A percentile compares a stretch with the other conserved stretches of the same genome.
Conservation (phyloP, 169 alveolate genomes). For the Cryptosporidium ubiquitum region DNA sequence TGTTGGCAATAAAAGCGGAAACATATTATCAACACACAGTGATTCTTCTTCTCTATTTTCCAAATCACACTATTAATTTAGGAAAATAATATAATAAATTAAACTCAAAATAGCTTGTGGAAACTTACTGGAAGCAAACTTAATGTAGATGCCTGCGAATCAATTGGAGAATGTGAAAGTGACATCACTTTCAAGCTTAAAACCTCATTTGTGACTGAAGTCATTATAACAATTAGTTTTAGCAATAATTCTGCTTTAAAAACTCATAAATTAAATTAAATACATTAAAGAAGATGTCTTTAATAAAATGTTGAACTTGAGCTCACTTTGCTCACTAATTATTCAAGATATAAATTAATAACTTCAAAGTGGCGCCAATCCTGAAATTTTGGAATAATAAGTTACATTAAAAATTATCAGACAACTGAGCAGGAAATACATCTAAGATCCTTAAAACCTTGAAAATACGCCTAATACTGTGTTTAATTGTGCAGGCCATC, state of each 20-base stretch:
- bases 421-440: not conserved
- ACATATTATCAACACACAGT: constrained; percentile 60
- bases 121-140: constrained; percentile 50
- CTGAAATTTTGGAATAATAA: no score
- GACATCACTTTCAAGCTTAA: constrained; percentile 57
- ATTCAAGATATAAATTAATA: not conserved
- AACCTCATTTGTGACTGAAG: constrained; percentile 11
- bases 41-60: constrained; percentile 17
- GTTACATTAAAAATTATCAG: no score
- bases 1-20: constrained; percentile 55
- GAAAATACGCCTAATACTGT: not conserved
- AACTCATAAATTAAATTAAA: not conserved
- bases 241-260: not conserved
- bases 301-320: no score
- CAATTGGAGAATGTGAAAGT: constrained; percentile 47
- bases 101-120: not conserved
- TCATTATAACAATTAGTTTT: not conserved
- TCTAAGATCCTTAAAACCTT: not conserved
- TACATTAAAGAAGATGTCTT: not conserved
- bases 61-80: not conserved
- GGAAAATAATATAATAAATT: not conserved
- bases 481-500: not conserved
- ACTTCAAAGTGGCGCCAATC: not conserved
- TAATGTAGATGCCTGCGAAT: constrained; percentile 38
- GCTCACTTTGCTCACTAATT: not conserved